phyloP scores from a whole-genome alignment of 2,329 filamentous ascomycete species.

The Aureobasidium sp. region DNA sequence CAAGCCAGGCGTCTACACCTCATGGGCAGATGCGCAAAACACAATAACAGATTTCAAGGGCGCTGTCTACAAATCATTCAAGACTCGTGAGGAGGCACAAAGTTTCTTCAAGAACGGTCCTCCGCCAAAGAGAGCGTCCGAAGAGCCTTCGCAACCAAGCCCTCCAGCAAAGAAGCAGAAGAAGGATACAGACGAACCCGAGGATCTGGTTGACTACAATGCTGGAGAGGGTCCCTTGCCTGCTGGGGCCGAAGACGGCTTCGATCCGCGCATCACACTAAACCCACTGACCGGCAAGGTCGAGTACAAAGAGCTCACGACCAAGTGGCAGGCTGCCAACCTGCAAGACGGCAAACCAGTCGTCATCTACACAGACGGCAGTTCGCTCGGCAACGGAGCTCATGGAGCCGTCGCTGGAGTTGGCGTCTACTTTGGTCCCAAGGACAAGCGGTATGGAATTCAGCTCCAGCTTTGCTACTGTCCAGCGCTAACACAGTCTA shows the following conservation, averaged over 20 bases:
- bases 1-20: conserved; percentile 52
- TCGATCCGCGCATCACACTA: conserved; percentile 49
- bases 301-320: conserved; percentile 45
- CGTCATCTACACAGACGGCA: conserved; percentile 56
- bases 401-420: conserved; percentile 49
- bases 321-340: conserved; percentile 37
- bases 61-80: conserved; percentile 45
- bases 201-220: conserved; percentile 31
- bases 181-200: conserved; percentile 24
- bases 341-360: conserved; percentile 37
- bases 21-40: conserved; percentile 60
- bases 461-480: background rate
- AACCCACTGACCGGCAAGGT: conserved; percentile 46
- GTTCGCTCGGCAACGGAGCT: conserved; percentile 50
- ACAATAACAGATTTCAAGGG: conserved; percentile 67
- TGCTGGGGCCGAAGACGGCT: conserved; percentile 49
- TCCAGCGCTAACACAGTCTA: background rate
- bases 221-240: conserved; percentile 49
- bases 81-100: conserved; percentile 58
- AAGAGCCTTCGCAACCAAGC: conserved; percentile 15
- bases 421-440: conserved; percentile 56
- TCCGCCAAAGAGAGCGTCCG: conserved; percentile 15
- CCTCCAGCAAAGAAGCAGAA: conserved; percentile 31
- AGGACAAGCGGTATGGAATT: conserved; percentile 33
- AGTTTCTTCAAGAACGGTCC: conserved; percentile 54